Evolutionary conservation across 495 filamentous ascomycete genomes (phyloP).

Genomic region (Annulohypoxylon maeteangense): DNA sequence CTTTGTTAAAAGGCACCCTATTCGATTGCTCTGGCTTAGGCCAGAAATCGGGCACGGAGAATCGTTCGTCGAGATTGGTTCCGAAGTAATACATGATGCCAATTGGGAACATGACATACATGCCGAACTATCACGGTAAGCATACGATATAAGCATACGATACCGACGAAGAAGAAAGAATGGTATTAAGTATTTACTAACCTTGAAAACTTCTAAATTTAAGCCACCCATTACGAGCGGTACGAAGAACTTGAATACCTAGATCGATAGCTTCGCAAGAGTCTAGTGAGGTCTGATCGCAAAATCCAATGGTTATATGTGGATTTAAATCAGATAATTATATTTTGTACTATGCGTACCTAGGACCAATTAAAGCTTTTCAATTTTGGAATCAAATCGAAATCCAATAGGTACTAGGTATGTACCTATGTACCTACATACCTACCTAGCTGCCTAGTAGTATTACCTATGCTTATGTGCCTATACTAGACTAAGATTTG

Average conservation of each 20-base stretch:
- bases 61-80: conserved; percentile 94
- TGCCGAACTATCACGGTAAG: conserved; percentile 77
- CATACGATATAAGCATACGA: not conserved
- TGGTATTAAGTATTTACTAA: conserved; percentile 61
- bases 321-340: not conserved
- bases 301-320: conserved; percentile 10
- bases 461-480: not conserved
- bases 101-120: conserved; percentile 98
- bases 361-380: conserved; percentile 18
- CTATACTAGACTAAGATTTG: no score
- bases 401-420: not conserved
- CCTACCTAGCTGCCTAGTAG: no score
- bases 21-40: conserved; percentile 86
- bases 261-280: not conserved
- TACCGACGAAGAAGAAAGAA: not conserved
- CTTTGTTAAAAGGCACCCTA: conserved; percentile 85
- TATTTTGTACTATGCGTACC: no score
- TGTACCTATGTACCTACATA: no score
- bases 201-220: conserved; percentile 97
- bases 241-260: conserved; percentile 34
- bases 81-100: conserved; percentile 99
- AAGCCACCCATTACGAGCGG: conserved; percentile 77
- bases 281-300: not conserved
- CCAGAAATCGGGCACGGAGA: conserved; percentile 92
- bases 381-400: not conserved